Evolutionary conservation across 164 flowering plant species (phyloP).

Genomic region (Aristolochia californica): DNA sequence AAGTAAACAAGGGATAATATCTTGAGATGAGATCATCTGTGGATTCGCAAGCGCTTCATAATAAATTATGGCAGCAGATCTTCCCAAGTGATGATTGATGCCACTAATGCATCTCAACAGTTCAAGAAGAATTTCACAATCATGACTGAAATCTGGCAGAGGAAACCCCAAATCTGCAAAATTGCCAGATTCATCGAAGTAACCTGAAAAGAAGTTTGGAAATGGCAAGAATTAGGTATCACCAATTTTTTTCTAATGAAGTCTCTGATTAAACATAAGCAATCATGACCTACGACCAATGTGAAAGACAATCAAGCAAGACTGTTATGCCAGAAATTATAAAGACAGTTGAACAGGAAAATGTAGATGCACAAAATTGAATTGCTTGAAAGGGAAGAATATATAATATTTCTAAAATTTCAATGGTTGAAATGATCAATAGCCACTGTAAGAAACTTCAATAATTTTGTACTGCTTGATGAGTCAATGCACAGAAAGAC

Average conservation of each 20-base stretch:
- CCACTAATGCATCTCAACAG: constrained; percentile 44
- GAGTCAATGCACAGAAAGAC: too few species aligned
- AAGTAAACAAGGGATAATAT: constrained; percentile 42
- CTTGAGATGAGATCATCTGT: constrained; percentile 43
- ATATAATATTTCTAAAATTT: too few species aligned
- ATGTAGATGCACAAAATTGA: background rate
- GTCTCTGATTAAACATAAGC: too few species aligned
- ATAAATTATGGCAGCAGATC: constrained; percentile 50
- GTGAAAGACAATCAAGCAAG: background rate
- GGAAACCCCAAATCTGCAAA: constrained; percentile 26
- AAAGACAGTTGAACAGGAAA: background rate
- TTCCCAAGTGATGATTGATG: constrained; percentile 65
- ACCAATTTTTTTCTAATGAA: too few species aligned
- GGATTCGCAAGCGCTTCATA: constrained; percentile 54
- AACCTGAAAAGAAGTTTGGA: constrained; percentile 29
- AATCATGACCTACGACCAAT: too few species aligned
- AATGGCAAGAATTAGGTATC: too few species aligned
- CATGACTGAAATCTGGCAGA: constrained; percentile 32
- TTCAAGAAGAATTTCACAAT: constrained; percentile 48
- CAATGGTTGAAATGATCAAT: too few species aligned
- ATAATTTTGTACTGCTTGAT: too few species aligned
- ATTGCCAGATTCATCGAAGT: constrained; percentile 37
- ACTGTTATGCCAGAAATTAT: background rate
- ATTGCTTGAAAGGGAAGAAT: too few species aligned
- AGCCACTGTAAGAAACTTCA: too few species aligned